These are phyloP conservation scores for Cyberlindnera nakhonratchasimensis DNA, from an alignment of 805 yeast genomes.

Conservation along the genomic window DNA sequence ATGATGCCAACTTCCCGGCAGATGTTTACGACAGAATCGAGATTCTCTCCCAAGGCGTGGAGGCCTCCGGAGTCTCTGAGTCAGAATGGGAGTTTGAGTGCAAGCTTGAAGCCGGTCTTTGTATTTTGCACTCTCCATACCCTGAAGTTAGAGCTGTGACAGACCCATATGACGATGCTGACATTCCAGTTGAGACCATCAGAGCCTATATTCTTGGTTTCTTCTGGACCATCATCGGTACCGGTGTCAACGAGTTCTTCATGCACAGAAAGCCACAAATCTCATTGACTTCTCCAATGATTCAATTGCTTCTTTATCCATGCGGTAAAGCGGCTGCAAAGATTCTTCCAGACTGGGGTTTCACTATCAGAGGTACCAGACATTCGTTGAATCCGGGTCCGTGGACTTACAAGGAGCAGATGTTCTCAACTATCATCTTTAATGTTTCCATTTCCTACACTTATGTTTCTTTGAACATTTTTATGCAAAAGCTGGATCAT, in stretches of 20 bases:
- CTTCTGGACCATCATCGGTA: slow-evolving; percentile 48
- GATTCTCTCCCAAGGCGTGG: slow-evolving; percentile 27
- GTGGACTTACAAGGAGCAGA: slow-evolving; percentile 61
- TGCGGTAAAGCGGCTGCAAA: slow-evolving; percentile 39
- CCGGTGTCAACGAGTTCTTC: slow-evolving; percentile 55
- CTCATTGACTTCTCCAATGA: slow-evolving; percentile 39
- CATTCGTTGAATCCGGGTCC: slow-evolving; percentile 56
- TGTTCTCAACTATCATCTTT: slow-evolving; percentile 50
- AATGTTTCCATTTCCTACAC: slow-evolving; percentile 34
- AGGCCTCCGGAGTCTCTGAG: slow-evolving; percentile 18
- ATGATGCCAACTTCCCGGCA: slow-evolving; percentile 45
- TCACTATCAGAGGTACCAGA: slow-evolving; percentile 36
- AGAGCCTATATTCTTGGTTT: slow-evolving; percentile 36
- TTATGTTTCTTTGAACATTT: slow-evolving; percentile 37
- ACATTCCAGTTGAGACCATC: slow-evolving; percentile 47
- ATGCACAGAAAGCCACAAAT: slow-evolving; percentile 51
- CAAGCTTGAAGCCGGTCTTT: slow-evolving; percentile 32
- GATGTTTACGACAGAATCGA: slow-evolving; percentile 26
- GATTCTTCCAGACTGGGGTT: slow-evolving; percentile 44
- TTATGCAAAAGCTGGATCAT: slow-evolving; percentile 26
- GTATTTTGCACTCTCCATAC: slow-evolving; percentile 47
- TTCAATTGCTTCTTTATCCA: slow-evolving; percentile 44
- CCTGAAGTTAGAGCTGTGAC: slow-evolving; percentile 65
- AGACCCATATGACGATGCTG: slow-evolving; percentile 47
- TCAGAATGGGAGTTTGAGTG: slow-evolving; percentile 26